Conservation (phyloP, 2,329 filamentous ascomycete species). For the Elsinoe fawcettii region DNA sequence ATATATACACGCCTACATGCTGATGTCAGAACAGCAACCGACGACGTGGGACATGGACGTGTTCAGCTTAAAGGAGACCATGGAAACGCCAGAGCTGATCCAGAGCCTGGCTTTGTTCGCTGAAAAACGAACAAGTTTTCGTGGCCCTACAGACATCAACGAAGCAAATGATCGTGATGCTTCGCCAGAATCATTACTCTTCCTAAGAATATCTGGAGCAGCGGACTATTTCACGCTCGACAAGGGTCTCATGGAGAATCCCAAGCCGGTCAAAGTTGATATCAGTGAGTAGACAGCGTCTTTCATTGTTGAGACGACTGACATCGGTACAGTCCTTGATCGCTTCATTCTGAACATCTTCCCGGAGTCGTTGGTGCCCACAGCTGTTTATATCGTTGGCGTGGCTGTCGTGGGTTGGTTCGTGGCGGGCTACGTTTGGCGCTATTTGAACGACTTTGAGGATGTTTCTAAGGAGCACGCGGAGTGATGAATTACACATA, state of each 20-base stretch:
- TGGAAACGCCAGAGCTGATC: conserved; percentile 10
- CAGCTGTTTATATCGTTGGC: conserved; percentile 57
- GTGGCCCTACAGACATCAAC: neutral
- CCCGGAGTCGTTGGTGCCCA: conserved; percentile 68
- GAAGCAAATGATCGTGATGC: neutral
- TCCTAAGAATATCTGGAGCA: conserved; percentile 66
- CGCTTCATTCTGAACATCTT: conserved; percentile 74
- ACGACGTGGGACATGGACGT: neutral
- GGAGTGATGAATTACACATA: neutral
- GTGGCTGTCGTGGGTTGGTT: conserved; percentile 51
- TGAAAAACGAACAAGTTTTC: neutral
- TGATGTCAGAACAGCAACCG: conserved; percentile 3
- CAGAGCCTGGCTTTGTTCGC: conserved; percentile 8
- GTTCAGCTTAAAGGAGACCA: conserved; percentile 8
- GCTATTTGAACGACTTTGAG: conserved; percentile 17
- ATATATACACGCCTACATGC: neutral
- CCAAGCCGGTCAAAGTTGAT: conserved; percentile 69
- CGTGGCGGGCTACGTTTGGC: conserved; percentile 40
- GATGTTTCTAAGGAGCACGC: neutral
- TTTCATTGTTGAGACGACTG: neutral
- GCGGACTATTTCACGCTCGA: conserved; percentile 82
- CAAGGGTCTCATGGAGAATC: conserved; percentile 62
- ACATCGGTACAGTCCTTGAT: conserved; percentile 57
- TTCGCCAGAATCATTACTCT: conserved; percentile 36
- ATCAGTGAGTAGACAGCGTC: conserved; percentile 38